Percentiles rank a stretch among this genome's conserved stretches.
These are phyloP conservation scores for Fusarium sp. DNA, from an alignment of 2,329 filamentous ascomycete species.

Conservation along the genomic window DNA sequence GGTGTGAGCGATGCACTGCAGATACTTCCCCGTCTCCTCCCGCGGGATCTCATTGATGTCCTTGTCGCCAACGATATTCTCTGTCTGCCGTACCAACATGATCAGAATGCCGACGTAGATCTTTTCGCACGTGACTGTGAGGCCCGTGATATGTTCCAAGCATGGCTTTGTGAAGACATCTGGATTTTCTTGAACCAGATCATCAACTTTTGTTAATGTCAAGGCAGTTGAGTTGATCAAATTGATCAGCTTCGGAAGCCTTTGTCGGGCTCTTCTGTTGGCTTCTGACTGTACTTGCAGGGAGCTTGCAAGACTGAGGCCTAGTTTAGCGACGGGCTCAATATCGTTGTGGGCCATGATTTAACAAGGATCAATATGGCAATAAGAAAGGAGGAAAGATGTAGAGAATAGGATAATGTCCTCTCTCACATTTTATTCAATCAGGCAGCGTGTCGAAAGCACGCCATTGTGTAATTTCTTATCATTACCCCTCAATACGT, in stretches of 20 bases:
- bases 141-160: background rate
- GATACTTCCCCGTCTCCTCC: background rate
- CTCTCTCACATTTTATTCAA: background rate
- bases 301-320: background rate
- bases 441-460: background rate
- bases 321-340: background rate
- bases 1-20: background rate
- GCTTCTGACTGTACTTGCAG: background rate
- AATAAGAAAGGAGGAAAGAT: background rate
- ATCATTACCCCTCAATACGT: background rate
- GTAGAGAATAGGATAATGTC: fast-evolving
- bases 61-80: fast-evolving
- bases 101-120: background rate
- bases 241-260: background rate
- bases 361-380: fast-evolving
- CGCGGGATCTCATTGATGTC: background rate
- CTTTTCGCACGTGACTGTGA: background rate
- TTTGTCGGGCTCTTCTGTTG: background rate
- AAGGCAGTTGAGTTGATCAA: background rate
- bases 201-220: fast-evolving
- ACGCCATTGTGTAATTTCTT: background rate
- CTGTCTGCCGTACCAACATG: background rate
- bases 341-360: background rate
- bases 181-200: background rate
- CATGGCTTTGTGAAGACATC: background rate